Base-by-base conservation (phyloP, 208 protist species). In the Crithidia expoeki region DNA sequence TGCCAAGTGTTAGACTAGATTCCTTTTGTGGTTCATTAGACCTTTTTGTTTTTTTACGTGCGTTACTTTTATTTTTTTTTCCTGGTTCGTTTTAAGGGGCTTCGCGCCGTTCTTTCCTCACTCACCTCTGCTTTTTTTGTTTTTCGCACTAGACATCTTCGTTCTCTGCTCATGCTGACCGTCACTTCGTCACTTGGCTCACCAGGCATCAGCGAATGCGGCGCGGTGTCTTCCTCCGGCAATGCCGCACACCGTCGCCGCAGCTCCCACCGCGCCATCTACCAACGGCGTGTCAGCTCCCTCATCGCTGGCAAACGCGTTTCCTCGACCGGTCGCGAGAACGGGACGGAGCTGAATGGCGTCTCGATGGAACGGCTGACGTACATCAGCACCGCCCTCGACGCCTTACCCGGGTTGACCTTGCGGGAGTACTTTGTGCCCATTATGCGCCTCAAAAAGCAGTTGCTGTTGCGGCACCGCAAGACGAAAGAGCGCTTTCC, bases 341-440 rank as follows among this genome's bases (percentile, higher is more conserved):
- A 7, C 33, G 16, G 17, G 34, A 19, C 49, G 4, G 66, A 72
- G 25, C 23, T 78, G n/a, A 46, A 72, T 42, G 81, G 80, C 14
- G 73, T 91, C 57, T 68, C 84, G 19, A 55, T 86, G 17, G 90
- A 95, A 32, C 84, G 90, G 0, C 56, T 90, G n/a, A 80, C 80
- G n/a, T 92, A 90, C 76, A 81, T 95, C 14, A 86, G 84, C 69
- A 95, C 90, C n/a, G 86, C 90, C 42, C 84, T 95, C 14, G 74
- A 79, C 56, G 85, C 88, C 27, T 21, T 92, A 34, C 86, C 87
- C 0, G 90, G 90, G 17, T 74, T 77, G 28, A 68, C 84, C 6
- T 76, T 95, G 50, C 85, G 84, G 7, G 68, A 83, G 60, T 89
- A 81, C 71, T 93, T 95, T 67, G 80, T 76, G 0, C 90, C 90